Evolutionary conservation across 2,329 filamentous ascomycete genomes (phyloP), one percentile per base, ranked within the genome.

Genomic region (Ilyonectria mors-panacis): DNA sequence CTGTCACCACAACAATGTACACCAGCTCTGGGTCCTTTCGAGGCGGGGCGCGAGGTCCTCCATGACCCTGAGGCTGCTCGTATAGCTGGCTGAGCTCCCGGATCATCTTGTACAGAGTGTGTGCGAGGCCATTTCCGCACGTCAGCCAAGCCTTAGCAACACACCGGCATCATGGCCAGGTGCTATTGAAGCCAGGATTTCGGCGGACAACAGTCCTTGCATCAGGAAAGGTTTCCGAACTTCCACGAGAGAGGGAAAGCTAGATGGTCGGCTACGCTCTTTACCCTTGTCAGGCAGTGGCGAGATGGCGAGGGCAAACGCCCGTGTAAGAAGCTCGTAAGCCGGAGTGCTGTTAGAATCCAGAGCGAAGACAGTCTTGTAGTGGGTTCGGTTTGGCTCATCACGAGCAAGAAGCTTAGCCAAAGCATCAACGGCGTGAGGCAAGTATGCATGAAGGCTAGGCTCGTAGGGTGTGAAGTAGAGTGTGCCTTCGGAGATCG

Each of bases 391-490:
- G 75, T 99, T 99, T 0, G 96, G 95, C 73, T 98, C 95, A 78
- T 98, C 96, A 58, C 95, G 89, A 4, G 96, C 95, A 28, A 99
- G 86, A 3, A 99, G 85, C 80, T 98, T 98, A 2, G 96, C 95
- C 28, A 98, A 84, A 54, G 93, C 92, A 78, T 99, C 96, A 19
- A 98, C 89, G 1, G 96, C 96, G 42, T 94, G 90, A 3, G 95
- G 95, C 1, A 97, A 89, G 78, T 98, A 98, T 47, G 92, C 91
- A 78, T 99, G 95, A 33, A 94, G 82, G 10, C 88, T 85, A 0
- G 96, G 94, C 61, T 95, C 92, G 78, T 95, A 98, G 4, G 90
- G 83, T 0, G 94, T 86, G 79, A 98, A 98, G 76, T 92, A 91
- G 45, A 97, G 84, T 67, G 85, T 83, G 28, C 87, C 86, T 42